phyloP scores from a whole-genome alignment of 2,329 filamentous ascomycete species.

The Fusarium foetens region DNA sequence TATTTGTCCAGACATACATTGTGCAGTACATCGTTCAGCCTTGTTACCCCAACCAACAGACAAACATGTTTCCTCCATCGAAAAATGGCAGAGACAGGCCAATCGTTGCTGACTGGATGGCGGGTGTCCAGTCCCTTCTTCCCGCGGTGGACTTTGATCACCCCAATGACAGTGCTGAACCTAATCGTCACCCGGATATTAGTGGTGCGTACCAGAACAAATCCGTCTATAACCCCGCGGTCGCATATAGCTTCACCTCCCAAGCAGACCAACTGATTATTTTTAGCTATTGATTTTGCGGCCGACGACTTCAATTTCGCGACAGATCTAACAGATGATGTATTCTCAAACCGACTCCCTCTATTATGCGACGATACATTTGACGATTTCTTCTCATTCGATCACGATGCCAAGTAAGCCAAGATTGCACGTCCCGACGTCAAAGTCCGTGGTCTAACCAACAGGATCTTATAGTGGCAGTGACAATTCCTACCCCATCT shows the following conservation, averaged over 20 bases:
- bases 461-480: neutral
- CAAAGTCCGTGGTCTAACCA: neutral
- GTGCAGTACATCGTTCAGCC: neutral
- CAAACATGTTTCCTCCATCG: neutral
- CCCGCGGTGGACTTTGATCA: neutral
- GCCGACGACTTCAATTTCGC: neutral
- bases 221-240: neutral
- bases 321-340: neutral
- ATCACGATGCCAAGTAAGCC: neutral
- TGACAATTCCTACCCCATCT: neutral
- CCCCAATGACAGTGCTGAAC: neutral
- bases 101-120: slow-evolving; percentile 1
- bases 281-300: neutral
- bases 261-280: neutral
- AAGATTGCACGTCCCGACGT: neutral
- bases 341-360: neutral
- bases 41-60: neutral
- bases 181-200: neutral
- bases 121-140: slow-evolving; percentile 3
- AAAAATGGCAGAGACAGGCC: neutral
- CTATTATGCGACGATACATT: neutral
- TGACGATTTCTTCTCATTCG: neutral
- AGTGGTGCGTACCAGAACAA: neutral
- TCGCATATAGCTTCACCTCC: neutral
- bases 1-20: neutral